phyloP scores from a whole-genome alignment of 2,329 filamentous ascomycete genomes.

The Fusarium cyanostomum region DNA sequence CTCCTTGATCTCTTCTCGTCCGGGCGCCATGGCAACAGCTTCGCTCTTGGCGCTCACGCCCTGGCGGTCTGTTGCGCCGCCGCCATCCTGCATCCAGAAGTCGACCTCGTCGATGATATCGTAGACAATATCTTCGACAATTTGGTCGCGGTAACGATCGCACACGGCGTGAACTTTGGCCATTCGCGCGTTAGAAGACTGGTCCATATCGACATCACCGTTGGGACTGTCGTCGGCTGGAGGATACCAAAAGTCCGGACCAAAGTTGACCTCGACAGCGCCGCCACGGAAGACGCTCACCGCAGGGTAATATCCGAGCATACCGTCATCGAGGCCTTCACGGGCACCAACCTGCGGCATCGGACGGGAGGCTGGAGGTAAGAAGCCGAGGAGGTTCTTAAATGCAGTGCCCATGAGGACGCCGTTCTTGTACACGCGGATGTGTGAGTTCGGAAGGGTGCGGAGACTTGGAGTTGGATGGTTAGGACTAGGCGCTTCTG shows the following conservation, averaged over 20 bases:
- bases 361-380: conserved; percentile 86
- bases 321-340: conserved; percentile 90
- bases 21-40: conserved; percentile 54
- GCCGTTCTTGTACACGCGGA: conserved; percentile 95
- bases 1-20: conserved; percentile 70
- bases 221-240: conserved; percentile 60
- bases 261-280: conserved; percentile 92
- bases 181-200: conserved; percentile 31
- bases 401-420: conserved; percentile 86
- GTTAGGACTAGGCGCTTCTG: conserved; percentile 73
- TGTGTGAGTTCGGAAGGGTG: conserved; percentile 84
- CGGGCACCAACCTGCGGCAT: conserved; percentile 77
- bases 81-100: conserved; percentile 80
- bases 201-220: conserved; percentile 60
- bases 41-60: conserved; percentile 57
- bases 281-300: conserved; percentile 93
- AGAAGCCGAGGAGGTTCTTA: conserved; percentile 85
- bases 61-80: conserved; percentile 58
- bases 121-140: conserved; percentile 92
- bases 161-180: conserved; percentile 68
- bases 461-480: conserved; percentile 80
- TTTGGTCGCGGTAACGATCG: conserved; percentile 89
- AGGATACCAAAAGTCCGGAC: conserved; percentile 90
- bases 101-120: conserved; percentile 96
- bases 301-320: conserved; percentile 94